A percentile compares a stretch with the other conserved stretches of the same genome.
phyloP scores from a whole-genome alignment of 1,284 basidiomycete genomes.

The Ustilago sp. region DNA sequence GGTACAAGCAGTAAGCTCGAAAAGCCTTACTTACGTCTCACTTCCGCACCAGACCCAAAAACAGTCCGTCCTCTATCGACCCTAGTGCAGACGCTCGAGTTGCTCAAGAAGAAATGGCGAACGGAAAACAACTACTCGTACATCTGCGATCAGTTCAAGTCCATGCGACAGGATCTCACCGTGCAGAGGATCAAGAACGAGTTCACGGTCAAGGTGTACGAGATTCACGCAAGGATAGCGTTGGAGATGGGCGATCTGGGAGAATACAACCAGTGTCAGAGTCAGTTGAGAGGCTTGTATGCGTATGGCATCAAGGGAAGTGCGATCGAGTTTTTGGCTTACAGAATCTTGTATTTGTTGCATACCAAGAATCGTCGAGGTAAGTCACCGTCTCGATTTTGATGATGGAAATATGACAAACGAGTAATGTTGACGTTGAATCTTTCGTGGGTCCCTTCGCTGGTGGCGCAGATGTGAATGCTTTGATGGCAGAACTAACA shows the following conservation, averaged over 20 bases:
- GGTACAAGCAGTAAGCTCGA: conserved; percentile 89
- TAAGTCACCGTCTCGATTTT: conserved; percentile 64
- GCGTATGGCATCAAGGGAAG: conserved; percentile 90
- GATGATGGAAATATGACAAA: not conserved
- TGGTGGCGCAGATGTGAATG: conserved; percentile 80
- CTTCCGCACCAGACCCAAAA: conserved; percentile 95
- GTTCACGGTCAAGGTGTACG: conserved; percentile 96
- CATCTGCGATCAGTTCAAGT: conserved; percentile 98
- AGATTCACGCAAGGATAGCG: conserved; percentile 97
- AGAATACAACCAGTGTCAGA: conserved; percentile 98
- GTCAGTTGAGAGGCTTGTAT: conserved; percentile 88
- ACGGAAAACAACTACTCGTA: conserved; percentile 86
- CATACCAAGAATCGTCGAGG: conserved; percentile 89
- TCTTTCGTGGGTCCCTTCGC: not conserved
- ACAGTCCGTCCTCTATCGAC: conserved; percentile 90
- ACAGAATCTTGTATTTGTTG: conserved; percentile 93
- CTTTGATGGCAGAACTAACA: conserved; percentile 94
- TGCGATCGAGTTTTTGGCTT: conserved; percentile 94
- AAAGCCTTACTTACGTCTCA: conserved; percentile 95
- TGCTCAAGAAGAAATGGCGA: conserved; percentile 90
- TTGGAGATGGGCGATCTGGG: conserved; percentile 96
- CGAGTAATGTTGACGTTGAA: not conserved
- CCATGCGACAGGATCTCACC: conserved; percentile 94
- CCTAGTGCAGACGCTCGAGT: conserved; percentile 84
- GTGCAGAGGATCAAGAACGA: conserved; percentile 99